Conservation (phyloP, 2,329 filamentous ascomycete species). For the Curvularia hawaiiensis region DNA sequence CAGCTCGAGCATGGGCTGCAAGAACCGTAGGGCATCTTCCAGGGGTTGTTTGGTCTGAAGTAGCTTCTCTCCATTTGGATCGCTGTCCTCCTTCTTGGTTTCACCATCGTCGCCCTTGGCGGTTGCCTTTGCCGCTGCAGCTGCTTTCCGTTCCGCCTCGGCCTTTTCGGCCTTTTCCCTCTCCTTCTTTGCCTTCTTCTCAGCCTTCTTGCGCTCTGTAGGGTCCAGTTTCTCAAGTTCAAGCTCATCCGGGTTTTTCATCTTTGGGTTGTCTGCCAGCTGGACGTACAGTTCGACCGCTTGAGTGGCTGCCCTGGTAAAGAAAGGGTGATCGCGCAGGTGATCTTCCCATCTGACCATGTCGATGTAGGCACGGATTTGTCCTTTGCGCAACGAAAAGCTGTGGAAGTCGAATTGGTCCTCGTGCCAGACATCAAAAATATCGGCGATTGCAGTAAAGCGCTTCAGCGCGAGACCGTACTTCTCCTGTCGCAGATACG, state of each 20-base stretch:
- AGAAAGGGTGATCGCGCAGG: slow-evolving; percentile 91
- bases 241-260: slow-evolving; percentile 65
- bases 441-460: slow-evolving; percentile 84
- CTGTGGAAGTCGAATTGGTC: slow-evolving; percentile 99
- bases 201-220: slow-evolving; percentile 80
- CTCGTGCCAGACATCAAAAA: slow-evolving; percentile 97
- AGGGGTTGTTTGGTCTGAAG: slow-evolving; percentile 82
- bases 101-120: slow-evolving; percentile 66
- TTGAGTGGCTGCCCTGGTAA: slow-evolving; percentile 78
- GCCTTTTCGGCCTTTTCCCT: slow-evolving; percentile 73
- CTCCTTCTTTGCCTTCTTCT: slow-evolving; percentile 89
- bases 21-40: slow-evolving; percentile 84
- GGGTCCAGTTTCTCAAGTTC: slow-evolving; percentile 59
- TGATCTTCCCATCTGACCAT: slow-evolving; percentile 97
- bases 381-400: slow-evolving; percentile 95
- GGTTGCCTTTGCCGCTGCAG: slow-evolving; percentile 65
- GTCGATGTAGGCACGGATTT: slow-evolving; percentile 91
- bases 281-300: slow-evolving; percentile 81
- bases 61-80: slow-evolving; percentile 82
- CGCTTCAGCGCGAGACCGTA: slow-evolving; percentile 88
- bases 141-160: slow-evolving; percentile 78
- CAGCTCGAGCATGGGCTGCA: slow-evolving; percentile 79
- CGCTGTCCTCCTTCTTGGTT: slow-evolving; percentile 85
- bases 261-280: slow-evolving; percentile 75
- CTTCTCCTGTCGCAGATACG: slow-evolving; percentile 81